phyloP scores from a whole-genome alignment of 1,284 basidiomycete genomes.

The Marasmius fiardii region DNA sequence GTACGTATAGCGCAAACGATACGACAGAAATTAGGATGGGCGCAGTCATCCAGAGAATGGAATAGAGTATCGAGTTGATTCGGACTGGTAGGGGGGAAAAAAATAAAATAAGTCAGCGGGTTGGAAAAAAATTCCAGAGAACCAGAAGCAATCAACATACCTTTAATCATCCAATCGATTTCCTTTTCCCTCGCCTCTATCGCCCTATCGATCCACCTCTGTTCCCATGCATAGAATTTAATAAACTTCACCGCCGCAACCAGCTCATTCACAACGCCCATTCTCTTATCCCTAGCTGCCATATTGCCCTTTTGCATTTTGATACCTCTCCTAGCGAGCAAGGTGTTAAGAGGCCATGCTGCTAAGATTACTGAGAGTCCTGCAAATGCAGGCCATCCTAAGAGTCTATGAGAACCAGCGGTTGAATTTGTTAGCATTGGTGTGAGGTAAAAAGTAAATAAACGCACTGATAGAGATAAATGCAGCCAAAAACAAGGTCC shows the following conservation, averaged over 20 bases:
- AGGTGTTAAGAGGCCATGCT: conserved; percentile 74
- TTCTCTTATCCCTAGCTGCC: conserved; percentile 78
- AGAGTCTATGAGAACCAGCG: conserved; percentile 44
- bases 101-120: conserved; percentile 6
- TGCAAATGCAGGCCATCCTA: conserved; percentile 82
- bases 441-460: not conserved
- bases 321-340: conserved; percentile 56
- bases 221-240: conserved; percentile 87
- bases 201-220: conserved; percentile 63
- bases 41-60: conserved; percentile 58
- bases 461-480: conserved; percentile 80
- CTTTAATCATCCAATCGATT: conserved; percentile 70
- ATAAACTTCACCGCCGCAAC: conserved; percentile 81
- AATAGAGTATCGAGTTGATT: conserved; percentile 63
- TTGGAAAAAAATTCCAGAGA: not conserved
- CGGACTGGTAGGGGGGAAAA: conserved; percentile 48
- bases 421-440: too few relatives aligned
- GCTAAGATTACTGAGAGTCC: conserved; percentile 78
- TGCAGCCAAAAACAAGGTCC: conserved; percentile 73
- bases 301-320: conserved; percentile 73
- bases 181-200: conserved; percentile 59
- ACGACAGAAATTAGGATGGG: conserved; percentile 70
- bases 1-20: conserved; percentile 62
- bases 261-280: conserved; percentile 84
- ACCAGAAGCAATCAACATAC: conserved; percentile 26